phyloP scores from a whole-genome alignment of 2,329 filamentous ascomycete genomes.

The Cladosporium sphaerospermum region DNA sequence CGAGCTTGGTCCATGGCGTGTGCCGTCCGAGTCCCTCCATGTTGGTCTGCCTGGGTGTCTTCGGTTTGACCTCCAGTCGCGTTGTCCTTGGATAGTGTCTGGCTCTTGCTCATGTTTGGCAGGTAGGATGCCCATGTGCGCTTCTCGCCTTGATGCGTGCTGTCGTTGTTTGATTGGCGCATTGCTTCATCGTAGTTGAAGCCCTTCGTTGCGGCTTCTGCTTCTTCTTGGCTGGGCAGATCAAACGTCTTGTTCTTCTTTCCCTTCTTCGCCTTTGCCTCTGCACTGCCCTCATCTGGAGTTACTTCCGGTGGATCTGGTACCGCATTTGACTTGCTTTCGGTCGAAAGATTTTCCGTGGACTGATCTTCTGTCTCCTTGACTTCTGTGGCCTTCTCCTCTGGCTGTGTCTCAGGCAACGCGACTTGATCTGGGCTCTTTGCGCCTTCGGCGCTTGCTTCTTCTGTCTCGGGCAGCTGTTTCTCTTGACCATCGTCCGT shows the following conservation, averaged over 20 bases:
- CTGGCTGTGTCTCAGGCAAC: slow-evolving; percentile 26
- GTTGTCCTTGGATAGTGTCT: neutral
- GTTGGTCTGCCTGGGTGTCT: neutral
- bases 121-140: slow-evolving; percentile 32
- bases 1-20: slow-evolving; percentile 15
- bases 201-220: slow-evolving; percentile 27
- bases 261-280: slow-evolving; percentile 23
- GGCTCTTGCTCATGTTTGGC: slow-evolving; percentile 17
- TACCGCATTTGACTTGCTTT: slow-evolving; percentile 13
- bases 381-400: slow-evolving; percentile 30
- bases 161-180: neutral
- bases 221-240: slow-evolving; percentile 31
- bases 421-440: slow-evolving; percentile 19
- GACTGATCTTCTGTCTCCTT: slow-evolving; percentile 16
- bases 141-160: slow-evolving; percentile 28
- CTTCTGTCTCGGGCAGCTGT: slow-evolving; percentile 20
- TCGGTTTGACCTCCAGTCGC: neutral
- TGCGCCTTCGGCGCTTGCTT: slow-evolving; percentile 18
- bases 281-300: slow-evolving; percentile 17
- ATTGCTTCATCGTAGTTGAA: slow-evolving; percentile 15
- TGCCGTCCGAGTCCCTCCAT: neutral
- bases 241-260: slow-evolving; percentile 26
- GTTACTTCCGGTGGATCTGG: slow-evolving; percentile 21
- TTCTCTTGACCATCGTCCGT: slow-evolving; percentile 30
- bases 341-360: slow-evolving; percentile 20